These are phyloP conservation scores for Suhomyces ambrosiae DNA, from an alignment of 1,139 yeast genomes.

Conservation along the genomic window DNA sequence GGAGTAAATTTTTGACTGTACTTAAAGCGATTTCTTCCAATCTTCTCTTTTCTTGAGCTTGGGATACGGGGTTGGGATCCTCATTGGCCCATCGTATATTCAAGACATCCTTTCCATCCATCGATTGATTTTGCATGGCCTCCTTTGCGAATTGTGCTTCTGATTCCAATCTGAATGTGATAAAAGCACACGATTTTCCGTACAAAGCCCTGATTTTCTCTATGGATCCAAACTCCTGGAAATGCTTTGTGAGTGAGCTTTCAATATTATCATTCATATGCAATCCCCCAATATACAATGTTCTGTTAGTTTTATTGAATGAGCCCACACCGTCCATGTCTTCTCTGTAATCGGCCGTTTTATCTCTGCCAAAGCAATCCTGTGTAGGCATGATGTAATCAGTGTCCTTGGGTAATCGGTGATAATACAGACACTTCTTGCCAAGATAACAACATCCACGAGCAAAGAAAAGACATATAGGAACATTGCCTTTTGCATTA, in stretches of 20 bases:
- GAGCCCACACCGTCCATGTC: slow-evolving; percentile 97
- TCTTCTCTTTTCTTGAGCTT: slow-evolving; percentile 48
- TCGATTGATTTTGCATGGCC: slow-evolving; percentile 82
- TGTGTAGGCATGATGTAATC: slow-evolving; percentile 59
- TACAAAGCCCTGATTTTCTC: slow-evolving; percentile 65
- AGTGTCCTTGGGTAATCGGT: slow-evolving; percentile 64
- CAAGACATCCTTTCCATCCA: slow-evolving; percentile 64
- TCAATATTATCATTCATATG: slow-evolving; percentile 34
- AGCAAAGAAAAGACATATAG: slow-evolving; percentile 82
- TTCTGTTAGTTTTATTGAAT: slow-evolving; percentile 66
- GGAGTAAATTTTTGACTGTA: slow-evolving; percentile 35
- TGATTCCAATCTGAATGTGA: slow-evolving; percentile 65
- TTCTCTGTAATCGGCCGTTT: slow-evolving; percentile 77
- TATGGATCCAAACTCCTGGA: slow-evolving; percentile 78
- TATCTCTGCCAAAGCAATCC: slow-evolving; percentile 94
- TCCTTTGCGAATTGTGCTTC: slow-evolving; percentile 94
- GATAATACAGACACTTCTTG: slow-evolving; percentile 71
- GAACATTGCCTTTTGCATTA: slow-evolving; percentile 52
- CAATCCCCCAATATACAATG: slow-evolving; percentile 78
- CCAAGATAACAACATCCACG: slow-evolving; percentile 87
- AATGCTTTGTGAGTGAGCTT: slow-evolving; percentile 45
- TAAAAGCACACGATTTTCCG: slow-evolving; percentile 74
- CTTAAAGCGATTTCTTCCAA: slow-evolving; percentile 38
- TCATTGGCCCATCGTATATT: slow-evolving; percentile 87
- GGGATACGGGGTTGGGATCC: slow-evolving; percentile 78